phyloP scores from a whole-genome alignment of 495 filamentous ascomycete genomes.

The Chlorociboria aeruginascens region DNA sequence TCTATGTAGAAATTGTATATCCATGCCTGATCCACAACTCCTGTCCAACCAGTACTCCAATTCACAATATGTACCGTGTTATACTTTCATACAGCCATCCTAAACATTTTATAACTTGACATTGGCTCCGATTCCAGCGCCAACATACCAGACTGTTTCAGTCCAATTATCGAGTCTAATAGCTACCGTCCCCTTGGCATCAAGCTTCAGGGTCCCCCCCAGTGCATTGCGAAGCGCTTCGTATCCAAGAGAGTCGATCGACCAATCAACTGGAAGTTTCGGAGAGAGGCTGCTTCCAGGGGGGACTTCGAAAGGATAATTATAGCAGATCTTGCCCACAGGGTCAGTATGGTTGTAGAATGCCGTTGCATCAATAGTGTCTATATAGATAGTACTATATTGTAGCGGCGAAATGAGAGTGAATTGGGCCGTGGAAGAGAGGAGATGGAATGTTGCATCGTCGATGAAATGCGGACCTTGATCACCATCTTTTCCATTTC shows the following conservation, averaged over 20 bases:
- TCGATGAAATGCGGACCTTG: constrained; percentile 59
- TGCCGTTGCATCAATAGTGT: constrained; percentile 70
- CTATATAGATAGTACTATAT: constrained; percentile 59
- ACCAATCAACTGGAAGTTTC: constrained; percentile 69
- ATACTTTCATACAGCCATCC: neutral
- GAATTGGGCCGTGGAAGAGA: constrained; percentile 80
- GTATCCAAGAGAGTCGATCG: constrained; percentile 66
- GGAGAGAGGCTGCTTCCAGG: constrained; percentile 63
- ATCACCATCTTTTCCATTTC: constrained; percentile 27
- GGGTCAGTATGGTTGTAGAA: constrained; percentile 69
- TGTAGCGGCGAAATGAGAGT: constrained; percentile 66
- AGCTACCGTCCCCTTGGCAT: constrained; percentile 61
- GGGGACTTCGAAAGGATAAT: constrained; percentile 61
- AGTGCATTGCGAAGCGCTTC: constrained; percentile 70
- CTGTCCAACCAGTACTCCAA: neutral
- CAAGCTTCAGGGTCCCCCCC: constrained; percentile 67
- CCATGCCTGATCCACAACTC: neutral
- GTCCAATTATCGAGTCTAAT: constrained; percentile 61
- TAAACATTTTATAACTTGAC: constrained; percentile 41
- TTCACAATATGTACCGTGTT: neutral
- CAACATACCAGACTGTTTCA: constrained; percentile 56
- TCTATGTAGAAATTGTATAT: too few relatives aligned
- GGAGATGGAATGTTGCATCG: constrained; percentile 75
- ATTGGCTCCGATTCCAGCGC: constrained; percentile 62
- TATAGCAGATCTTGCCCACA: constrained; percentile 64